Base-by-base conservation (phyloP, 768 basidiomycete species). In the Calocybe cyanea region DNA sequence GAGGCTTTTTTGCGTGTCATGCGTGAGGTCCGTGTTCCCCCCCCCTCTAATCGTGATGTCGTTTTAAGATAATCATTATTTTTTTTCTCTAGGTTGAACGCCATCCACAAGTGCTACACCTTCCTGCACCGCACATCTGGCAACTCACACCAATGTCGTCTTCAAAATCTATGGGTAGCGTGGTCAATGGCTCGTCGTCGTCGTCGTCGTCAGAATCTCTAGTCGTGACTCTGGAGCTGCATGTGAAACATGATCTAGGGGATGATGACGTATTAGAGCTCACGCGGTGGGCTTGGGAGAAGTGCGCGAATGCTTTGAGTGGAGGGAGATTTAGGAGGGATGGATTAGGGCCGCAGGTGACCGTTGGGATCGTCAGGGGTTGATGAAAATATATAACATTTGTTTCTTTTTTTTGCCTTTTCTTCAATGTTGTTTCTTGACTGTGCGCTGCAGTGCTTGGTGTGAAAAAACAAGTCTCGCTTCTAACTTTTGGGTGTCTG, bases 111-210 rank as follows among this genome's bases (percentile, higher is more conserved):
- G 86, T 96, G 19, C 59, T 87, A 0, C 87, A 91, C 58, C 76
- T 95, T 9, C 84, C 87, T 1, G 82, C 87, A 9, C 91, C 90
- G 1, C 89, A 92, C 51, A 81, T 94, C 44, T 94, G 90, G 90
- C 90, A 93, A 57, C 78, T 94, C 34, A 75, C 80, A 0, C 80
- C 83, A 0, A 57, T 66, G 15, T 56, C 64, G 34, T 37, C 38
- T 7, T n/a, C 45, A n/a, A 9, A 8, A 5, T 24, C 9, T 8
- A 30, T 38, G 18, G 18, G 17, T 7, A 31, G 3, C 8, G 18
- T 17, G 11, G 24, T 2, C 35, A 33, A 41, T 19, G 48, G 37
- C 38, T n/a, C 43, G 43, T 41, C 24, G 38, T 28, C 42, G 18
- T 14, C 34, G 7, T 7, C 5, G 13, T 6, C 34, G 17, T 14